Percentiles rank a stretch among this genome's conserved stretches.
Evolutionary conservation across 805 yeast species (phyloP).

Genomic region (Kodamaea kaohsiungensis): DNA sequence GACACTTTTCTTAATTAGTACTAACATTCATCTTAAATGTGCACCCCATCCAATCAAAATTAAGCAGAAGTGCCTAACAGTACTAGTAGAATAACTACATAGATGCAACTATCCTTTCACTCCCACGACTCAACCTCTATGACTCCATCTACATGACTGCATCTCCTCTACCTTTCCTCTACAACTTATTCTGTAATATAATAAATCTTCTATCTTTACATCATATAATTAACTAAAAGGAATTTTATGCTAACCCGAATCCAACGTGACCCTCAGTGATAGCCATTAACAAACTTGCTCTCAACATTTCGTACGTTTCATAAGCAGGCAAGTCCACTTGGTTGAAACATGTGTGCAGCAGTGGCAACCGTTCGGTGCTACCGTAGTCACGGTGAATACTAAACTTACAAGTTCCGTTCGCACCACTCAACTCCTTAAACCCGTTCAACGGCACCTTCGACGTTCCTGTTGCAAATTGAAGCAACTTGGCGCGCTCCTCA

Average conservation of each 20-base stretch:
- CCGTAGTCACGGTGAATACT: conserved; percentile 90
- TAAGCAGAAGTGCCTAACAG: too few relatives aligned
- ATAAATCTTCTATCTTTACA: too few relatives aligned
- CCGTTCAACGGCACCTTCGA: conserved; percentile 95
- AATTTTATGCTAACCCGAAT: conserved; percentile 71
- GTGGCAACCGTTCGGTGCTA: conserved; percentile 80
- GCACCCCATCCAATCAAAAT: too few relatives aligned
- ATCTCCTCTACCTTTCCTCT: too few relatives aligned
- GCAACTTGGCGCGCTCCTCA: conserved; percentile 89
- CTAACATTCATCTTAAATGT: too few relatives aligned
- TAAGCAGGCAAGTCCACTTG: conserved; percentile 93
- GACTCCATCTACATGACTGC: too few relatives aligned
- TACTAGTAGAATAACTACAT: too few relatives aligned
- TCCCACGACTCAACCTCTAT: too few relatives aligned
- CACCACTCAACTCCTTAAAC: conserved; percentile 85
- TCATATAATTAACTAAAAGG: neutral
- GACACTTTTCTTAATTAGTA: too few relatives aligned
- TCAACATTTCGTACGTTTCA: conserved; percentile 80
- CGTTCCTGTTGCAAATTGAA: conserved; percentile 97
- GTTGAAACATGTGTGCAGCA: conserved; percentile 96
- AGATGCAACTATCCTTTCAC: too few relatives aligned
- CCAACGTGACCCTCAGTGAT: conserved; percentile 96
- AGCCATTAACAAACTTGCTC: conserved; percentile 79
- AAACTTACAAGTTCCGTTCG: conserved; percentile 82
- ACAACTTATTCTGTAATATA: too few relatives aligned